Base-by-base conservation (phyloP, 2,329 filamentous ascomycete genomes). In the Thermochaetoides dissita region DNA sequence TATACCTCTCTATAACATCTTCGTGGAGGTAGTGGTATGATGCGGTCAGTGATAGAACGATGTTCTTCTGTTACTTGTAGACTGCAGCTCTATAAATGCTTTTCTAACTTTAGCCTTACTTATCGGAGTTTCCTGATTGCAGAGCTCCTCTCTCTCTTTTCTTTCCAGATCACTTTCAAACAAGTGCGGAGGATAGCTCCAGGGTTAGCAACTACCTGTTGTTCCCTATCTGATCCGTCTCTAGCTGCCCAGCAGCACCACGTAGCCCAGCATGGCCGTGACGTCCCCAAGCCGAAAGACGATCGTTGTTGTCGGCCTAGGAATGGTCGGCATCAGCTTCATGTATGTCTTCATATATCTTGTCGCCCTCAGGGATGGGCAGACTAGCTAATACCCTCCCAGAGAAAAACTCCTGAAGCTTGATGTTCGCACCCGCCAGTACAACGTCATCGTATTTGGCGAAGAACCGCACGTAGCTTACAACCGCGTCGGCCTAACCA, bases 391-490 rank as follows among this genome's bases (percentile, higher is more conserved):
- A 45, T 40, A 8, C 11, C 10, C 24, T 6, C 2, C 12, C 52
- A 93, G 86, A 53, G 87, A 94, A 62, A 94, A 94, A 62, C 62
- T 94, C 8, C 69, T 94, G 55, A 94, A 94, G 54, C 75, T 87
- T 40, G 87, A 94, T 58, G 74, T 78, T 2, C 79, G 82, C 54
- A 63, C 75, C 48, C 69, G 79, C 53, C 79, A 87, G 58, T 94
- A 87, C 57, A 76, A 85, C 49, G 74, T 94, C 40, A 71, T 86
- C 1, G 85, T 94, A 8, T 81, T 95, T 47, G 87, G 87, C 47
- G 87, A 94, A 55, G 87, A 94, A 58, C 68, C 81, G 12, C 82
- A 94, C 64, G 66, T 94, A 41, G 87, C 87, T 12, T 94, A 94
- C 60, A 94, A 94, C 58, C 79, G 88, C 44, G 87, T 94, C 30